Base-by-base conservation (phyloP, 208 protist genomes). In the Trypanosoma lewisi region DNA sequence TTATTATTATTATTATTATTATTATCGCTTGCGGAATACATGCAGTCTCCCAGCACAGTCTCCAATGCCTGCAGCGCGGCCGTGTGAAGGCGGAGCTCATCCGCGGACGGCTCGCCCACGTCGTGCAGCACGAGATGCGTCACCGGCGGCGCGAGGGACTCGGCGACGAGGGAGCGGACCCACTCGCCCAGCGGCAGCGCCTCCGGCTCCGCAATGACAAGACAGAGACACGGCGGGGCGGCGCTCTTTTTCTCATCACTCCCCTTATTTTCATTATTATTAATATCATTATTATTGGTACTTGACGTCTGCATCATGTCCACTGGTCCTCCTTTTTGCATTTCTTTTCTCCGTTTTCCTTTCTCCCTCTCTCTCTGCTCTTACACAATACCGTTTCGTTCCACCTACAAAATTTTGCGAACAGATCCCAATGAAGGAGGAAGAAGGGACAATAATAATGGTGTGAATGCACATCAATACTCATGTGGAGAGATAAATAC, bases 191-290 rank as follows among this genome's bases (percentile, higher is more conserved):
- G 25, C 21, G 57, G 53, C 31, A 58, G 0, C 12, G 61, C 33
- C 33, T 75, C 61, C 4, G 69, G 30, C 19, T 67, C 63, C 16
- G 36, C 45, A 9, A 75, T 47, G 16, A 75, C 48, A 28, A 75
- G 34, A 49, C 47, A 72, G 30, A 72, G 45, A 53, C 27, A 51
- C 8, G 31, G 19, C 33, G 11, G 25, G 6, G 19, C 11, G 23
- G n/a, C 48, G 27, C 27, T 23, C 2, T 30, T 50, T 19, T 12
- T 8, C 8, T 2, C 39, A 44, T 12, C 7, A n/a, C n/a, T n/a
- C n/a, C n/a, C n/a, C n/a, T n/a, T n/a, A n/a, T n/a, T n/a, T n/a
- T n/a, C n/a, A n/a, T n/a, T n/a, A n/a, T n/a, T n/a, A n/a, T n/a
- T n/a, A n/a, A n/a, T n/a, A n/a, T n/a, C n/a, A n/a, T n/a, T n/a